These are phyloP conservation scores for Spergularia bocconei DNA, from an alignment of 148 eudicot genomes.

Conservation along the genomic window DNA sequence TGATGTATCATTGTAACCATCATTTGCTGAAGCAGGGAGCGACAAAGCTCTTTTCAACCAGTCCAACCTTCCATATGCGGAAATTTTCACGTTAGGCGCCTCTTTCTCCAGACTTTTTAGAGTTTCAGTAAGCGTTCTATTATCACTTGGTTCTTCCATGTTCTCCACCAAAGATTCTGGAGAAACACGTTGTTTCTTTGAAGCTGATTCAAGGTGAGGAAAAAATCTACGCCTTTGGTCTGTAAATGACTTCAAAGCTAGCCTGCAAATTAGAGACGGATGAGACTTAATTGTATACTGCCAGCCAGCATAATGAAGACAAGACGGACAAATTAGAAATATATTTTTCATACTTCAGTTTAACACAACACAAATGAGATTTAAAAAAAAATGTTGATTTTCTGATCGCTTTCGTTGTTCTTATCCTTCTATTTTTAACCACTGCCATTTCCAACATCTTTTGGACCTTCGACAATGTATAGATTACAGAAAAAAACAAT, in stretches of 20 bases:
- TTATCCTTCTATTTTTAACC: background rate
- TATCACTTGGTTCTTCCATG: slow-evolving; percentile 53
- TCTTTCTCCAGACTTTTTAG: slow-evolving; percentile 60
- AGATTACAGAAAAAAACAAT: too few relatives aligned
- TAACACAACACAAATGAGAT: background rate
- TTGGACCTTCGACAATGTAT: too few relatives aligned
- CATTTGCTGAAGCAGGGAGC: slow-evolving; percentile 54
- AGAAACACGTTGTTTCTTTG: slow-evolving; percentile 61
- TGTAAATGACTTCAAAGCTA: slow-evolving; percentile 88
- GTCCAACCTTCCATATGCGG: slow-evolving; percentile 67
- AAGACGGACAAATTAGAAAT: slow-evolving; percentile 1
- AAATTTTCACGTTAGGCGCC: slow-evolving; percentile 49
- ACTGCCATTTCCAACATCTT: too few relatives aligned
- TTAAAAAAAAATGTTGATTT: background rate
- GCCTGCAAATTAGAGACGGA: slow-evolving; percentile 39
- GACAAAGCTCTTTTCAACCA: slow-evolving; percentile 79
- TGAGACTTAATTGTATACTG: background rate
- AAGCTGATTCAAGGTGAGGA: slow-evolving; percentile 69
- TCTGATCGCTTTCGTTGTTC: background rate
- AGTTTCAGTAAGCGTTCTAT: slow-evolving; percentile 49
- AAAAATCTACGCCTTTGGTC: slow-evolving; percentile 86
- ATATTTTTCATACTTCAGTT: background rate
- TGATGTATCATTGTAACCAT: slow-evolving; percentile 42
- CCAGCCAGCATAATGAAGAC: background rate
- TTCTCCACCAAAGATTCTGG: slow-evolving; percentile 36